These are phyloP conservation scores for Neoarthrinium moseri DNA, from an alignment of 2,329 filamentous ascomycete species.

Conservation along the genomic window DNA sequence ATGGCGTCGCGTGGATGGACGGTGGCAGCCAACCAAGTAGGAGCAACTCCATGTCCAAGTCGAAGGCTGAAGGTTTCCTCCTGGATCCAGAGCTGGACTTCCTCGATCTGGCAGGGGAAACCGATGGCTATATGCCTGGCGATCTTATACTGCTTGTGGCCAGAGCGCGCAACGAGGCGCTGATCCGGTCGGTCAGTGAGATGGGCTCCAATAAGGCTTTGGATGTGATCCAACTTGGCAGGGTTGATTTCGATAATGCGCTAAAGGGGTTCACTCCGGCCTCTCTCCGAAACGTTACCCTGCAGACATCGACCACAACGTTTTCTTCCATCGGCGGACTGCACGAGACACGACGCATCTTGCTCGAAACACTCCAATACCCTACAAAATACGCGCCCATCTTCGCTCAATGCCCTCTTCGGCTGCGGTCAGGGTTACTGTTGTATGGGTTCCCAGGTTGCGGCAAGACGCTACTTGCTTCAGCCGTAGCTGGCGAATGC, in stretches of 20 bases:
- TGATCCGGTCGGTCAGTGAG: slow-evolving; percentile 76
- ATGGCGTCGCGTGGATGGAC: slow-evolving; percentile 72
- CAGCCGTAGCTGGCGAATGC: slow-evolving; percentile 95
- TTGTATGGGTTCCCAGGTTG: slow-evolving; percentile 95
- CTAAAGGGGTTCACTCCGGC: slow-evolving; percentile 92
- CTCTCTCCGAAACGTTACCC: slow-evolving; percentile 87
- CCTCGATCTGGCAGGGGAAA: slow-evolving; percentile 87
- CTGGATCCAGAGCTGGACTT: slow-evolving; percentile 81
- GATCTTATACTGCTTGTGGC: slow-evolving; percentile 85
- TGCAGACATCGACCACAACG: slow-evolving; percentile 89
- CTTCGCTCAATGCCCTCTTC: slow-evolving; percentile 91
- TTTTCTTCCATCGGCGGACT: slow-evolving; percentile 92
- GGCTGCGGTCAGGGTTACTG: slow-evolving; percentile 88
- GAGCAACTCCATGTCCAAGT: slow-evolving; percentile 26
- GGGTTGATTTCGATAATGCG: slow-evolving; percentile 78
- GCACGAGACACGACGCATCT: slow-evolving; percentile 79
- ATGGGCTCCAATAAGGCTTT: slow-evolving; percentile 44
- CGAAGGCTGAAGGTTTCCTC: slow-evolving; percentile 61
- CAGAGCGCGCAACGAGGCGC: slow-evolving; percentile 84
- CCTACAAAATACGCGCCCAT: slow-evolving; percentile 98
- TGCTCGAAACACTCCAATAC: slow-evolving; percentile 93
- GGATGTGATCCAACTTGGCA: slow-evolving; percentile 61
- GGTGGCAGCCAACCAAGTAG: slow-evolving; percentile 59
- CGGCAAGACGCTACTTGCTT: slow-evolving; percentile 93
- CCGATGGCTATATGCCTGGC: slow-evolving; percentile 97